Evolutionary conservation across 164 flowering plant genomes (phyloP), one percentile per base, ranked within the genome.

Genomic region (Nelumbo lutea): DNA sequence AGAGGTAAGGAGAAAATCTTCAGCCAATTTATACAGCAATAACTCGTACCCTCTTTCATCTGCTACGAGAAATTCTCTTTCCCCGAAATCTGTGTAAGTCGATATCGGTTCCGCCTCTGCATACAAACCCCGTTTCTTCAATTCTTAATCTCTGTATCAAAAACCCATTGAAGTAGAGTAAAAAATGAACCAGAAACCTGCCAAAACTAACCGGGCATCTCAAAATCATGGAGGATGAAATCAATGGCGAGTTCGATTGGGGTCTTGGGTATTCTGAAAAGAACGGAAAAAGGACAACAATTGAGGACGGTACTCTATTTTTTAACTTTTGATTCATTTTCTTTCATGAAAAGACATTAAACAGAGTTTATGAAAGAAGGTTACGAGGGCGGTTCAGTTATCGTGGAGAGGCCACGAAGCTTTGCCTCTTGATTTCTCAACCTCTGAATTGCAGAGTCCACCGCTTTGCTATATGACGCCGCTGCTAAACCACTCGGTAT

Each of bases 171-270:
- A 10, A 53, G 57, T 14, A 53, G 14, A 11, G 4, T 2, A 53
- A 53, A 13, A 11, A 53, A 53, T 11, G 3, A 15, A 53, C 3
- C 11, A 53, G 14, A 53, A 53, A 53, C 11, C 14, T 53, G 14
- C 2, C 14, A 38, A 68, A 27, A 75, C 80, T 70, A 6, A 89
- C 98, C 98, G 75, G 98, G 89, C 97, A 90, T 93, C 80, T 93
- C 97, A 75, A 93, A 93, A 75, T 93, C 98, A 68, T 93, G 98
- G 5, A 93, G 95, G 42, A 93, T 82, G 79, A 90, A 93, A 75
- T 93, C 98, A 73, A 93, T 93, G 67, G 98, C 98, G 45, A 93
- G 90, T 75, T 93, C 98, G 52, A 93, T 89, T 0, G 98, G 98
- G 8, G 92, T 89, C 68, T 80, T 83, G 0, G 97, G 93, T 39